phyloP scores from a whole-genome alignment of 306 rosid species.

The Senna tora region DNA sequence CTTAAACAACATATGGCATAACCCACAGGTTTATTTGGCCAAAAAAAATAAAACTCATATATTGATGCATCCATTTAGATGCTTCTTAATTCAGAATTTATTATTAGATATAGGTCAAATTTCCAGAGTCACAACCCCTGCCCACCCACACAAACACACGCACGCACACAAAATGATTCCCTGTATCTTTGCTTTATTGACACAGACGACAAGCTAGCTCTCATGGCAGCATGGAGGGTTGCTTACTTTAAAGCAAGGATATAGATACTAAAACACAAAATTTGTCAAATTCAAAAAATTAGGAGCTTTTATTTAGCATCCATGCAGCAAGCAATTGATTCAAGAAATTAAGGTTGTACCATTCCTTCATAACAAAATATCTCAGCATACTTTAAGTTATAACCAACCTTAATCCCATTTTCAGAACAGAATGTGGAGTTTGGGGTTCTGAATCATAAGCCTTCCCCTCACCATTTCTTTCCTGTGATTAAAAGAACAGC shows the following conservation, averaged over 20 bases:
- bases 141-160: background rate
- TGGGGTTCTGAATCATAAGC: constrained; percentile 89
- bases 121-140: too few relatives aligned
- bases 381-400: constrained; percentile 30
- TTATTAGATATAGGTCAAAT: background rate
- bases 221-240: background rate
- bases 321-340: constrained; percentile 37
- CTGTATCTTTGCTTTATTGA: background rate
- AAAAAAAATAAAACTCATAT: background rate
- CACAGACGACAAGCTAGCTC: constrained; percentile 2
- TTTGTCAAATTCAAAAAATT: constrained; percentile 17
- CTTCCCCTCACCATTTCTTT: constrained; percentile 75
- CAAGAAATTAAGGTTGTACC: constrained; percentile 5
- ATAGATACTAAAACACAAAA: constrained; percentile 28
- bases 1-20: constrained; percentile 2
- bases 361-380: background rate
- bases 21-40: background rate
- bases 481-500: constrained; percentile 57
- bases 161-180: background rate
- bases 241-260: constrained; percentile 21
- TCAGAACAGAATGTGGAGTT: constrained; percentile 81
- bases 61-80: constrained; percentile 35
- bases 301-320: constrained; percentile 25
- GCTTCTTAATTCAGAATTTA: constrained; percentile 19
- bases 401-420: constrained; percentile 87